These are phyloP conservation scores for Epicoccum sorghinum DNA, from an alignment of 2,329 filamentous ascomycete genomes.

Conservation along the genomic window DNA sequence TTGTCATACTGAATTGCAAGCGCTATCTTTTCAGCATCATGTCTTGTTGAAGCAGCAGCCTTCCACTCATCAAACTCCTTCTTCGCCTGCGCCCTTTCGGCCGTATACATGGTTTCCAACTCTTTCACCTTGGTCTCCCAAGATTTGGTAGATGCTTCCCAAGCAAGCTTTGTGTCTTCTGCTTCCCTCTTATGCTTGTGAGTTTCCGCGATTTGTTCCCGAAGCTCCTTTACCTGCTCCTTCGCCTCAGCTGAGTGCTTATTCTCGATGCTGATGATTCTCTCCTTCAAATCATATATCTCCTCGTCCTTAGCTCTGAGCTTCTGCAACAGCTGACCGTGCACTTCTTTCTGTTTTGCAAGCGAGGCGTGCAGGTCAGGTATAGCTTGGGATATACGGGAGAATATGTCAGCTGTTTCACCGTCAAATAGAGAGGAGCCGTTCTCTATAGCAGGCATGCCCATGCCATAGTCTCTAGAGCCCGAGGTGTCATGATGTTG, in stretches of 20 bases:
- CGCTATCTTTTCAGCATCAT: conserved; percentile 48
- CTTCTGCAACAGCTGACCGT: conserved; percentile 58
- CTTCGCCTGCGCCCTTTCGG: conserved; percentile 43
- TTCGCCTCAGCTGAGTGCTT: conserved; percentile 60
- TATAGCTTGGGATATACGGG: conserved; percentile 47
- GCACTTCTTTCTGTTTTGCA: conserved; percentile 57
- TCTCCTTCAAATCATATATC: conserved; percentile 58
- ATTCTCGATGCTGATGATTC: conserved; percentile 56
- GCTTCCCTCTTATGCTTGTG: conserved; percentile 51
- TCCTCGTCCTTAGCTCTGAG: conserved; percentile 60
- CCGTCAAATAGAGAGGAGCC: conserved; percentile 43
- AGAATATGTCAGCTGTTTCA: conserved; percentile 46
- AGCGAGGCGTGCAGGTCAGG: conserved; percentile 48
- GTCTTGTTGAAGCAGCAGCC: conserved; percentile 38
- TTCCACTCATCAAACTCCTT: conserved; percentile 55
- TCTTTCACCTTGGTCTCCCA: conserved; percentile 54
- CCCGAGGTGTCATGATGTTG: conserved; percentile 47
- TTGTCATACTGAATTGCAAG: conserved; percentile 50
- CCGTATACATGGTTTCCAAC: conserved; percentile 49
- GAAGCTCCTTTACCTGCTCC: conserved; percentile 59
- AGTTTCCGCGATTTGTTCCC: conserved; percentile 53
- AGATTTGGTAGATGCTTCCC: conserved; percentile 42
- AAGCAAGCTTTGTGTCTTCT: conserved; percentile 37
- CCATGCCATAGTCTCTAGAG: conserved; percentile 42
- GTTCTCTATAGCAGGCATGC: conserved; percentile 38